Evolutionary conservation across 768 basidiomycete genomes (phyloP), one percentile per base, ranked within the genome.

Genomic region (Termitomyces sp.): DNA sequence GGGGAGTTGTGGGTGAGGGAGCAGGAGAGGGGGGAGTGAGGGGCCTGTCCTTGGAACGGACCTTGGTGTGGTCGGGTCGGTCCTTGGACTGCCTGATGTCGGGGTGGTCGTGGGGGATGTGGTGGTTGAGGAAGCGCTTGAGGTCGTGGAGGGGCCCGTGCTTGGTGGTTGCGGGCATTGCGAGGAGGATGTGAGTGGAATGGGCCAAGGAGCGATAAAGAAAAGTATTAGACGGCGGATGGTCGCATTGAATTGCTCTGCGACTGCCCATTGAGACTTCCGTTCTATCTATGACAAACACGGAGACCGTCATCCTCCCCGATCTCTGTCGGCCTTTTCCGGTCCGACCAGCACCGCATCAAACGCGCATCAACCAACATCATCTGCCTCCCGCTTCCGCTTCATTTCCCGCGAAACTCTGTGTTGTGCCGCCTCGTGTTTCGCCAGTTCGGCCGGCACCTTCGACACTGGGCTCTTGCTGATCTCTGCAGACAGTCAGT

Each of bases 351-450:
- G n/a, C n/a, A n/a, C n/a, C n/a, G n/a, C n/a, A n/a, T n/a, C n/a
- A 20, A 12, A 6, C 13, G 33, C 49, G 33, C 48, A 37, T 70
- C 65, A 86, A 0, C 79, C 86, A 64, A 84, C 73, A 71, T 93
- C 92, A 27, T 94, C 92, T 48, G 79, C 89, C 27, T 94, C 92
- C 42, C 92, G 82, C 77, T 93, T 94, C 65, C 93, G 82, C 79
- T 95, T 97, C 95, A 96, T 97, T 73, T 96, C 95, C 67, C 87
- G 79, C 55, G 94, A 89, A 43, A 97, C 88, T 69, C 87, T 88
- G 69, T 94, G 91, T 72, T 93, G 92, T 5, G 95, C 94, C 0
- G 93, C 76, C 68, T 95, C 93, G 71, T 98, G 96, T 66, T 89
- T 88, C 13, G 91, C 93, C 56, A 98, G 77, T 68, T 98, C 95